phyloP scores from a whole-genome alignment of 2,329 filamentous ascomycete species.

The Xenoacremonium recifei region DNA sequence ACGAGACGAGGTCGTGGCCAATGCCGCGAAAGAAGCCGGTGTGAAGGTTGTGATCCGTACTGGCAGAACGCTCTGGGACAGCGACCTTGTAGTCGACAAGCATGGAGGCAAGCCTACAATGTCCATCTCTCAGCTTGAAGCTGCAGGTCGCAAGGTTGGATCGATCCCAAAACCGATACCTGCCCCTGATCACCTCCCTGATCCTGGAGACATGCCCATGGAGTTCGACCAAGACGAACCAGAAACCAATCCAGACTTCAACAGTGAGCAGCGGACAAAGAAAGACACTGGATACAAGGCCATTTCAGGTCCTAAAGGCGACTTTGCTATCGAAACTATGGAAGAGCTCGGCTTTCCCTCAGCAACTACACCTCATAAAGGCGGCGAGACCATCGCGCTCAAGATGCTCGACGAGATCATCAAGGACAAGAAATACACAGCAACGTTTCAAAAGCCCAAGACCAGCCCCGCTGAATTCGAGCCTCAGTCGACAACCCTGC shows the following conservation, averaged over 20 bases:
- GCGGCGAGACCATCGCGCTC: conserved; percentile 68
- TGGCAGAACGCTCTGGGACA: conserved; percentile 72
- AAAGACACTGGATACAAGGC: conserved; percentile 57
- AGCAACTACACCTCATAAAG: conserved; percentile 65
- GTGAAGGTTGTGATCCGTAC: conserved; percentile 64
- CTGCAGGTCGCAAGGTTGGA: conserved; percentile 62
- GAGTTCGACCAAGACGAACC: conserved; percentile 57
- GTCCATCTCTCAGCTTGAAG: conserved; percentile 67
- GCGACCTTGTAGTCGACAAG: conserved; percentile 63
- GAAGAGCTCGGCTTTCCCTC: conserved; percentile 66
- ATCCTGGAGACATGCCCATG: conserved; percentile 62
- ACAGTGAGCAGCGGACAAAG: conserved; percentile 51
- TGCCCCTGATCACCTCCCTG: conserved; percentile 57
- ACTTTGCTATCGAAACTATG: conserved; percentile 70
- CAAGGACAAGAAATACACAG: conserved; percentile 62
- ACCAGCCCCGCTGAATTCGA: conserved; percentile 73
- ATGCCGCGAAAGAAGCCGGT: conserved; percentile 61
- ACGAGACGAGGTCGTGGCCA: conserved; percentile 58
- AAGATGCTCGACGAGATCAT: conserved; percentile 57
- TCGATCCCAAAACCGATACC: conserved; percentile 60
- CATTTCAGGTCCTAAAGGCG: conserved; percentile 64
- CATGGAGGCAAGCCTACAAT: conserved; percentile 72
- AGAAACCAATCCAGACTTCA: conserved; percentile 55
- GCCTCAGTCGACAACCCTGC: conserved; percentile 69
- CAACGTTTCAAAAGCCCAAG: conserved; percentile 73